A percentile compares a stretch with the other conserved stretches of the same genome.
These are phyloP conservation scores for Taxawa tesnikishii DNA, from an alignment of 2,329 filamentous ascomycete species.

Conservation along the genomic window DNA sequence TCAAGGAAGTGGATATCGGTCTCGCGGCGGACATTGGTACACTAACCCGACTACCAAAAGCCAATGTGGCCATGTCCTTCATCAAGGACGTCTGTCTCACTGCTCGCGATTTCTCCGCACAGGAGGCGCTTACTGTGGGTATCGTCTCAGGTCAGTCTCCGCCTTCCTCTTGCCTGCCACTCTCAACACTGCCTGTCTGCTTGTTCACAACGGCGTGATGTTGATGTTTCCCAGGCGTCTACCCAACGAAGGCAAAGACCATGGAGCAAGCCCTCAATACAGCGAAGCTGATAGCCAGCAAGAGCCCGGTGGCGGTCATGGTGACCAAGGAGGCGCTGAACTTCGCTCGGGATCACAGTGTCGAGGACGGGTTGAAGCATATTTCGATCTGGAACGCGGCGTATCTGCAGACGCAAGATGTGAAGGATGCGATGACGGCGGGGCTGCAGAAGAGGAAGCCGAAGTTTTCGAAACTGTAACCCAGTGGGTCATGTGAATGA, in stretches of 20 bases:
- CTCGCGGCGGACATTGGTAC: conserved; percentile 71
- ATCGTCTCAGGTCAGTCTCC: too few species aligned
- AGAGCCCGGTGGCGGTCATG: conserved; percentile 80
- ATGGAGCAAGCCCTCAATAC: conserved; percentile 51
- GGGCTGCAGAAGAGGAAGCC: conserved; percentile 68
- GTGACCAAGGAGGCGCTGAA: conserved; percentile 81
- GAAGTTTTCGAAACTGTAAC: conserved; percentile 70
- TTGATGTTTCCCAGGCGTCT: conserved; percentile 51
- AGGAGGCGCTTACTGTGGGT: conserved; percentile 58
- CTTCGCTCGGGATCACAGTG: conserved; percentile 63
- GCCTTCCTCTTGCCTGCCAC: too few species aligned
- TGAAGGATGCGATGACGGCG: conserved; percentile 60
- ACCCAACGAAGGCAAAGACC: conserved; percentile 47
- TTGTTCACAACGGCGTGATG: too few species aligned
- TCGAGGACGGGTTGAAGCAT: conserved; percentile 70
- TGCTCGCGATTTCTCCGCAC: conserved; percentile 55
- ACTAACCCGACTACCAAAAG: conserved; percentile 58
- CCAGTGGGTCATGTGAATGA: not conserved
- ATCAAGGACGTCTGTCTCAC: conserved; percentile 67
- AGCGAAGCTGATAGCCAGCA: conserved; percentile 55
- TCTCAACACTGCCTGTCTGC: too few species aligned
- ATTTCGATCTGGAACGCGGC: conserved; percentile 80
- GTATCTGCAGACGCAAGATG: conserved; percentile 69
- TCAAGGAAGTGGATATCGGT: conserved; percentile 76
- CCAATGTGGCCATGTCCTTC: conserved; percentile 60